Base-by-base conservation (phyloP, 306 rosid genomes). In the Sphenostylis stenocarpa region DNA sequence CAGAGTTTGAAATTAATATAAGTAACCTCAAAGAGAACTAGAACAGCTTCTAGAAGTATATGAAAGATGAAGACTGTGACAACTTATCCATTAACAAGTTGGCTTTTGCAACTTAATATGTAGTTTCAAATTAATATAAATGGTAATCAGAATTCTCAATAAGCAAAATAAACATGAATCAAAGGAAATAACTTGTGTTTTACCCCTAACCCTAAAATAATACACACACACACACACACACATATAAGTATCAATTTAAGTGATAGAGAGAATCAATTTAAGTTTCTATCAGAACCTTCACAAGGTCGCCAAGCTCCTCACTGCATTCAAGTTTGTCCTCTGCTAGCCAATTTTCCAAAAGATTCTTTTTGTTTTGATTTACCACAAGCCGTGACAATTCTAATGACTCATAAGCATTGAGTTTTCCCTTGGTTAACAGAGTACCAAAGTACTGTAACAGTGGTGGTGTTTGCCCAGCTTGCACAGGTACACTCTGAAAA, bases 241-340 rank as follows among this genome's bases (percentile, higher is more conserved):
- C 11, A 41, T 26, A 2, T 26, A 26, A 26, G 28, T 26, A 26
- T 26, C 1, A 1, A 26, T 26, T 26, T 2, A 43, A 43, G 48
- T 43, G 48, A 7, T n/a, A 36, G 48, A 38, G 2, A 43, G 57
- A 73, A 43, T 12, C 3, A 24, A 52, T 47, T 23, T n/a, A 2
- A 71, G 57, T 67, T 63, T 63, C 28, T 67, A 71, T 20, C 53
- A 79, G 64, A 39, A 89, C 96, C 96, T 91, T 91, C 84, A 91
- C 96, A 85, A 91, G 93, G 80, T 91, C 96, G 44, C 96, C 96
- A 36, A 91, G 82, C 47, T 91, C 96, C 81, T 91, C 93, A 6
- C 93, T 91, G 83, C 96, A 91, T 74, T 91, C 96, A 73, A 91
- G 89, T 76, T 91, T 91, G 86, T 91, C 96, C 79, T 91, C 96